Conservation (phyloP, 352 stramenopile species). For the Globisporangium middletonii region DNA sequence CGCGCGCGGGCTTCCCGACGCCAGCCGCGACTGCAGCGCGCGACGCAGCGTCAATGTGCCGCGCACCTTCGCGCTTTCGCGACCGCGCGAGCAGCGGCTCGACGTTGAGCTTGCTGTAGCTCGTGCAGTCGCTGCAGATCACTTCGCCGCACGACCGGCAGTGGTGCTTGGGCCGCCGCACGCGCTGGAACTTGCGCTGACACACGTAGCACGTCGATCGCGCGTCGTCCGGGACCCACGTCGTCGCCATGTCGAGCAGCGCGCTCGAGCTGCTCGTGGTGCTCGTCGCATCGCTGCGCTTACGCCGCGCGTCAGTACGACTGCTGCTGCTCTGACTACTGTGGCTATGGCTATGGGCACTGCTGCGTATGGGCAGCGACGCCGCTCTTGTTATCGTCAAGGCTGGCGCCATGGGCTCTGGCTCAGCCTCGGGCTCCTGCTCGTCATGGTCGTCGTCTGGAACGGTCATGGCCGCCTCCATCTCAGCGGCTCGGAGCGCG, state of each 20-base stretch:
- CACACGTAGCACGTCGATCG: conserved; percentile 49
- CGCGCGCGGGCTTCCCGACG: not conserved
- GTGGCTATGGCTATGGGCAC: not conserved
- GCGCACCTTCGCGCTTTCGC: not conserved
- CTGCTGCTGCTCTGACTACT: not conserved
- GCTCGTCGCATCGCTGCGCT: not conserved
- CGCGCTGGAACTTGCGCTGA: conserved; percentile 53
- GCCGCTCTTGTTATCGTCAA: not conserved
- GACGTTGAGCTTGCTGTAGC: conserved; percentile 37
- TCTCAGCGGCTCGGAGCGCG: conserved; percentile 6
- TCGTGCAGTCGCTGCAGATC: conserved; percentile 48
- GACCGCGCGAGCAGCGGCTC: conserved; percentile 7
- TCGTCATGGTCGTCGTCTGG: not conserved
- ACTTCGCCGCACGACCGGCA: conserved; percentile 69
- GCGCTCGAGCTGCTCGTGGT: not conserved
- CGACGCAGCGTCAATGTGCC: not conserved
- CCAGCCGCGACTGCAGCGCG: not conserved
- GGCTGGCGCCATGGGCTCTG: not conserved
- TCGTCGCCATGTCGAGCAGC: conserved; percentile 47
- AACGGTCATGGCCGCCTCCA: not conserved
- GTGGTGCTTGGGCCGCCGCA: conserved; percentile 58
- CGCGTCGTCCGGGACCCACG: conserved; percentile 58
- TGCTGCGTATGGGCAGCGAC: not conserved
- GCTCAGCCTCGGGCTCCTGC: not conserved
- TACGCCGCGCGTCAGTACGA: not conserved